Base-by-base conservation (phyloP, 2,329 filamentous ascomycete species). In the Nigrospora oryzae region DNA sequence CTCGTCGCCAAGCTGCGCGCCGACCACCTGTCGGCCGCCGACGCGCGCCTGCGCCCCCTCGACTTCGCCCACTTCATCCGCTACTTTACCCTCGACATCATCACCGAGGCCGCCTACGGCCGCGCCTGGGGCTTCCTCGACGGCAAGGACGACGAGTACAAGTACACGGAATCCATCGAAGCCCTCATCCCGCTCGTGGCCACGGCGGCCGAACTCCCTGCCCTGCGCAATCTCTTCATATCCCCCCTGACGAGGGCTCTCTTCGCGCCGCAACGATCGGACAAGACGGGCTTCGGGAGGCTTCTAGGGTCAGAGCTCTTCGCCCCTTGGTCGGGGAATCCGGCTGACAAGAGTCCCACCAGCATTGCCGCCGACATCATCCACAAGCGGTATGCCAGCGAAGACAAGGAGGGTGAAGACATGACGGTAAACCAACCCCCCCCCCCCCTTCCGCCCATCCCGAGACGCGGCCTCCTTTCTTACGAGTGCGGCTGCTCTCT, bases 1-100 rank as follows among this genome's bases (percentile, higher is more conserved):
- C 16, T 40, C 6, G 13, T 57, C 28, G 38, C 23, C 28, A n/a
- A 11, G 1, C 12, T 40, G 13, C 38, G 38, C 1, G 7, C 7
- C 14, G 14, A 15, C 19, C 28, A 40, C 28, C 38, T 40, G 4
- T 33, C 39, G n/a, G 12, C 13, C n/a, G 30, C n/a, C 4, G 32
- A 11, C 6, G 32, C 28, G 0, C 8, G 23, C 14, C n/a, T 36
- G 2, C 31, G 28, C 13, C n/a, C 36, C n/a, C 14, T 46, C 32
- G 45, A 43, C 33, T 40, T 46, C 36, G 45, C 45, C 5, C 41
- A 46, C 8, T 19, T 43, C 3, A 37, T 46, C 12, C 45, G 45
- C 15, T 41, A 41, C 37, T 47, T 47, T n/a, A 41, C 42, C 8
- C 17, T 44, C 3, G 45, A 44, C 28, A 30, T 38, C 38, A 47